Base-by-base conservation (phyloP, 805 yeast species). In the Starmerella geochares region DNA sequence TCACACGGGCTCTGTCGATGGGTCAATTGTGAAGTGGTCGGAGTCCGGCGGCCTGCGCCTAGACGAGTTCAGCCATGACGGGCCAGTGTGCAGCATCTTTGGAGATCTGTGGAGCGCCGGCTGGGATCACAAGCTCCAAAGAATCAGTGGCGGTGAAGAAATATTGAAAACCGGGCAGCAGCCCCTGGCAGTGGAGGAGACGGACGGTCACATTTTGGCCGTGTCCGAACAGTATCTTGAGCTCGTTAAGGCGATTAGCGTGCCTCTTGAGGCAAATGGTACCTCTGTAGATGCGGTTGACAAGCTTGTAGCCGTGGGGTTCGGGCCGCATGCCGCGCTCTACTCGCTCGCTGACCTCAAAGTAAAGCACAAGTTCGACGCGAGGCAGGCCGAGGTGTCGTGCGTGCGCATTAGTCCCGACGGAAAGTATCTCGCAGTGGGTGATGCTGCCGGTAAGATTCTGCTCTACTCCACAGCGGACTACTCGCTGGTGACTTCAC, bases 361-460 rank as follows among this genome's bases (percentile, higher is more conserved):
- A 55, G 63, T 19, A 53, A 60, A 36, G 61, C 63, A 54, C 67
- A 60, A 38, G 62, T 72, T 65, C 55, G 75, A 68, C 44, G 64
- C 75, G 11, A 67, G 78, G 53, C 75, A 86, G 51, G 74, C 86
- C 3, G 72, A 77, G 10, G 83, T 87, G 14, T 73, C 84, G 1
- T 69, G 71, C 47, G 71, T 84, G 42, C 69, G 79, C 11, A 75
- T 85, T 25, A 85, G 96, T 1, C 90, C 86, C 3, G 72, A 80
- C 58, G 83, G 78, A 7, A 65, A 71, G 49, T 75, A 68, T 53
- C 71, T 83, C 16, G 97, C 97, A 0, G 83, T 82, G 23, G 96
- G 96, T 47, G 96, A 88, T 60, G 72, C 73, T 4, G 72, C 82
- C 47, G 98, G 98, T 29, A 92, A 90, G 65, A 86, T 87, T 56